Percentiles rank a stretch among this genome's conserved stretches.
phyloP scores from a whole-genome alignment of 371 early-diverging fungal species.

The Phascolomyces articulosus region DNA sequence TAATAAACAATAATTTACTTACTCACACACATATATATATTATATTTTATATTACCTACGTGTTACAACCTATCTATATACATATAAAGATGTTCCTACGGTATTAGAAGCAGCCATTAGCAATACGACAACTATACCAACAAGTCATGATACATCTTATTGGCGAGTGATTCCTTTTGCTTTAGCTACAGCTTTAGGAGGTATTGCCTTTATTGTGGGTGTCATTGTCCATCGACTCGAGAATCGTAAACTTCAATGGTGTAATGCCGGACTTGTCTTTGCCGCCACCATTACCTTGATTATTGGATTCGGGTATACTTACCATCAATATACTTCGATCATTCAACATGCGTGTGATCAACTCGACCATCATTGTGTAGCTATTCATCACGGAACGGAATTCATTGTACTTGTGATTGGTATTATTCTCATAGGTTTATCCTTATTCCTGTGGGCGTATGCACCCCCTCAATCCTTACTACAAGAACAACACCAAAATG shows the following conservation, averaged over 20 bases:
- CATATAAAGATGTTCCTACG: constrained; percentile 25
- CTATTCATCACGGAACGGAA: constrained; percentile 24
- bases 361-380: constrained; percentile 19
- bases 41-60: too few species aligned
- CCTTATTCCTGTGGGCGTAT: constrained; percentile 19
- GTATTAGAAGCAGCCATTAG: constrained; percentile 26
- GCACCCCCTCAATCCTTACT: not conserved
- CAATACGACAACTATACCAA: constrained; percentile 27
- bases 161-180: constrained; percentile 28
- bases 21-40: not conserved
- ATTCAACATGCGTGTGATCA: constrained; percentile 20
- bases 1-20: constrained; percentile 3
- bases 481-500: not conserved
- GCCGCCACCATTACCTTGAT: constrained; percentile 21
- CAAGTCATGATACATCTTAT: constrained; percentile 10
- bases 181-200: constrained; percentile 22
- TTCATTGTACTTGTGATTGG: constrained; percentile 29
- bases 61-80: too few species aligned
- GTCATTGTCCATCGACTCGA: constrained; percentile 21
- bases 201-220: constrained; percentile 26
- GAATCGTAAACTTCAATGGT: constrained; percentile 18
- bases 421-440: constrained; percentile 19
- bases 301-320: constrained; percentile 21
- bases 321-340: constrained; percentile 9
- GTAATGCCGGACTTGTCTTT: constrained; percentile 21